Evolutionary conservation across 2,329 filamentous ascomycete species (phyloP).

Genomic region (Mariannaea elegans): DNA sequence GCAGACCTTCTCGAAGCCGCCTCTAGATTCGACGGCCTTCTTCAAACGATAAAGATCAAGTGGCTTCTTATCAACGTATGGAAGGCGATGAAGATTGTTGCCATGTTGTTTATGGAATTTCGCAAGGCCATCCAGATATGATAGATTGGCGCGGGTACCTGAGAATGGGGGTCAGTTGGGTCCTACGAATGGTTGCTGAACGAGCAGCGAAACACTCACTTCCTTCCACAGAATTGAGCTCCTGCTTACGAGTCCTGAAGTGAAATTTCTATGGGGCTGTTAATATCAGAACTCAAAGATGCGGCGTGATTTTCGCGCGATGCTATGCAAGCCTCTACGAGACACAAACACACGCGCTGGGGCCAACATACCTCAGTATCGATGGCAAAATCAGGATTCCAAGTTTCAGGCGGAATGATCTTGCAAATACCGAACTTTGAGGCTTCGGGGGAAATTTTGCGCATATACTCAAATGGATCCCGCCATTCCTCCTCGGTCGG

Average conservation of each 20-base stretch:
- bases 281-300: slow-evolving; percentile 23
- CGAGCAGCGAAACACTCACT: slow-evolving; percentile 65
- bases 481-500: slow-evolving; percentile 95
- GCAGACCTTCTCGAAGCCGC: slow-evolving; percentile 96
- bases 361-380: slow-evolving; percentile 81
- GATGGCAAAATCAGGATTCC: slow-evolving; percentile 95
- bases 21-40: slow-evolving; percentile 93
- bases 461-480: slow-evolving; percentile 92
- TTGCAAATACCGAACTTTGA: slow-evolving; percentile 92
- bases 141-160: slow-evolving; percentile 95
- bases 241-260: slow-evolving; percentile 94
- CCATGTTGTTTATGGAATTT: slow-evolving; percentile 99
- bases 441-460: slow-evolving; percentile 88
- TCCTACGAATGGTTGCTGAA: background rate
- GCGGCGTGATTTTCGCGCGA: background rate
- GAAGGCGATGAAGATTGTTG: slow-evolving; percentile 90
- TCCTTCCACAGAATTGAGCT: slow-evolving; percentile 97
- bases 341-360: slow-evolving; percentile 1
- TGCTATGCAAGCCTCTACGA: background rate
- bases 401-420: slow-evolving; percentile 90
- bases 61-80: slow-evolving; percentile 97
- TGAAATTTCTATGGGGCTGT: slow-evolving; percentile 79
- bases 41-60: slow-evolving; percentile 95
- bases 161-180: slow-evolving; percentile 46
- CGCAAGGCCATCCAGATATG: slow-evolving; percentile 91